These are phyloP conservation scores for Sanghuangporus sanghuang DNA, from an alignment of 1,284 basidiomycete genomes.

Conservation along the genomic window DNA sequence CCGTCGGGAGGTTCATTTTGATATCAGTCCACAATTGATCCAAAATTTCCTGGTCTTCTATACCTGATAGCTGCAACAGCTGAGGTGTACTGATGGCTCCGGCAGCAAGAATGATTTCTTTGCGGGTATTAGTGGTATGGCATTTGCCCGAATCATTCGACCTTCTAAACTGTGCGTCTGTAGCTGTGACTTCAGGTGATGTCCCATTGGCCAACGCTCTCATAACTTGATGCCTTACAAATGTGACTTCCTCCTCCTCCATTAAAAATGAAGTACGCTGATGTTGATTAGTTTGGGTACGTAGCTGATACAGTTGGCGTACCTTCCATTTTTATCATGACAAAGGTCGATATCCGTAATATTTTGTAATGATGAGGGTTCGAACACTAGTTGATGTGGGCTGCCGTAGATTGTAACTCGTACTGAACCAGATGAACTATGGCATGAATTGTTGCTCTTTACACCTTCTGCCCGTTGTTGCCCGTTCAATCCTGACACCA, in stretches of 20 bases:
- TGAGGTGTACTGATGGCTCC: slow-evolving; percentile 33
- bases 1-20: slow-evolving; percentile 34
- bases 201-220: slow-evolving; percentile 20
- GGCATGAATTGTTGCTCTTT: slow-evolving; percentile 24
- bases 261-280: slow-evolving; percentile 39
- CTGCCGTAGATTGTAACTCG: slow-evolving; percentile 34
- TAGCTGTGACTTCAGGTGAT: slow-evolving; percentile 14
- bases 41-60: slow-evolving; percentile 37
- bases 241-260: slow-evolving; percentile 28
- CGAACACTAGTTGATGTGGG: slow-evolving; percentile 31
- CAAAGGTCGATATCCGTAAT: slow-evolving; percentile 24
- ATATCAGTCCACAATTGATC: slow-evolving; percentile 34
- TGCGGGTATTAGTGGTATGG: slow-evolving; percentile 17
- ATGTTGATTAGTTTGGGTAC: slow-evolving; percentile 30
- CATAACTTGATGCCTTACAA: slow-evolving; percentile 30
- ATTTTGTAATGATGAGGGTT: slow-evolving; percentile 23
- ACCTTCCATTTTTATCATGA: slow-evolving; percentile 31
- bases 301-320: slow-evolving; percentile 32
- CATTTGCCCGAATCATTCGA: slow-evolving; percentile 9
- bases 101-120: slow-evolving; percentile 32
- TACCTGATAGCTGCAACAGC: slow-evolving; percentile 41
- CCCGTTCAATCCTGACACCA: slow-evolving; percentile 28
- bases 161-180: slow-evolving; percentile 20
- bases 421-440: slow-evolving; percentile 33
- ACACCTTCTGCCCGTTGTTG: slow-evolving; percentile 30